phyloP scores from a whole-genome alignment of 257 asterid genomes.

The Solanum raphanifolium region DNA sequence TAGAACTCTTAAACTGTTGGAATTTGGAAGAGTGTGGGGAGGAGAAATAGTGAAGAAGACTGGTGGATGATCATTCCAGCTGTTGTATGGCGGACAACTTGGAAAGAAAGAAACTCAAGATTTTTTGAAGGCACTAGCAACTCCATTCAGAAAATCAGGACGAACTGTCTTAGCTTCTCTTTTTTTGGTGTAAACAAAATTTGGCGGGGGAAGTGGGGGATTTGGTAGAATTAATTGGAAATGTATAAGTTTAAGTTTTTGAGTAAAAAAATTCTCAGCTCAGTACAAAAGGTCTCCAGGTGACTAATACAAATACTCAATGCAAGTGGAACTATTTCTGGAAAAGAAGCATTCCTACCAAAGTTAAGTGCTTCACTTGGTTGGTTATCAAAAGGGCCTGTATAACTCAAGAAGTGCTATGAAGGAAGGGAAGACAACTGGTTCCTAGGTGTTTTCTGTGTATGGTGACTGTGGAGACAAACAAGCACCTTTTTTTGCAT shows the following conservation, averaged over 20 bases:
- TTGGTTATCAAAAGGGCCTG: neutral
- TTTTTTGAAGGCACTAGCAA: neutral
- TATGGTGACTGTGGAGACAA: neutral
- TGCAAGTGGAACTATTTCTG: neutral
- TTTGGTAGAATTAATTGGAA: neutral
- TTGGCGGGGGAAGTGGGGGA: neutral
- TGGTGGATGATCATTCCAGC: neutral
- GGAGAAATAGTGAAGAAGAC: neutral
- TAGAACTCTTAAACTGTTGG: neutral
- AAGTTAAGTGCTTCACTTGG: neutral
- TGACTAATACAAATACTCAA: neutral
- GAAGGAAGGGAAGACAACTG: neutral
- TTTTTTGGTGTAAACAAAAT: neutral
- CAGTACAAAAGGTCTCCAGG: neutral
- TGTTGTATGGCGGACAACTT: neutral
- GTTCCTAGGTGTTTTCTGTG: neutral
- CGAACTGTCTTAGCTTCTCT: neutral
- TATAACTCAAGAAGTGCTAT: neutral
- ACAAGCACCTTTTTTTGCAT: neutral
- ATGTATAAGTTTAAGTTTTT: neutral
- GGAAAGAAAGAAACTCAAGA: neutral
- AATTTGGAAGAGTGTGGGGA: neutral
- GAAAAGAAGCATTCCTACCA: neutral
- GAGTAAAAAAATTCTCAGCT: neutral
- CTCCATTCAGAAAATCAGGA: neutral